These are phyloP conservation scores for Xylaria intraflava DNA, from an alignment of 495 filamentous ascomycete genomes.

Conservation along the genomic window DNA sequence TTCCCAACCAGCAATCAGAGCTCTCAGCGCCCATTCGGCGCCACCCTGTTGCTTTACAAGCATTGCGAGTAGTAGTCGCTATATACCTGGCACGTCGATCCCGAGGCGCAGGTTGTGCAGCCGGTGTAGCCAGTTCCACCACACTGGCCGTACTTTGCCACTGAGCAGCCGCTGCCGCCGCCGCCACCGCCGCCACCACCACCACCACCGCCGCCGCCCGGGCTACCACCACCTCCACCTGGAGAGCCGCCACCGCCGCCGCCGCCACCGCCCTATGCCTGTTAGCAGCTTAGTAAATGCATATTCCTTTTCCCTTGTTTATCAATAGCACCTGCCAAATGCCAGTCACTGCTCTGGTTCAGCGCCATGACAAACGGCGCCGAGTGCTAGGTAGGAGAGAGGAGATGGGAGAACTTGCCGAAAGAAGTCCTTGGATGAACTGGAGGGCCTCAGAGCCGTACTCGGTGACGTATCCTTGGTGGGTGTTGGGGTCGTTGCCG, in stretches of 20 bases:
- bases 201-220: not conserved
- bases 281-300: not conserved
- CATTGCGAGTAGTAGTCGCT: constrained; percentile 46
- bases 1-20: no score
- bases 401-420: not conserved
- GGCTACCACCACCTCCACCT: not conserved
- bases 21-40: no score
- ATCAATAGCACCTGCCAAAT: no score
- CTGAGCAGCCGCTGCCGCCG: constrained; percentile 1
- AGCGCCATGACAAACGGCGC: no score
- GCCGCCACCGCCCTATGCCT: not conserved
- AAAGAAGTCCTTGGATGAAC: constrained; percentile 28
- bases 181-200: constrained; percentile 1
- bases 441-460: constrained; percentile 32
- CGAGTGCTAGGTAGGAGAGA: no score
- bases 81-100: constrained; percentile 35
- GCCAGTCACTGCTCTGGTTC: no score
- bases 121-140: constrained; percentile 42
- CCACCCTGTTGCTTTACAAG: no score
- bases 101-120: constrained; percentile 34
- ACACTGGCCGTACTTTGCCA: constrained; percentile 38
- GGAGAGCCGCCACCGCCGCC: not conserved
- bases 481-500: constrained; percentile 50
- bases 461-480: constrained; percentile 54
- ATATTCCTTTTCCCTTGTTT: no score